Percentiles rank a stretch among this genome's conserved stretches.
These are phyloP conservation scores for Lenwebbia sp. DNA, from an alignment of 345 rosid species.

Conservation along the genomic window DNA sequence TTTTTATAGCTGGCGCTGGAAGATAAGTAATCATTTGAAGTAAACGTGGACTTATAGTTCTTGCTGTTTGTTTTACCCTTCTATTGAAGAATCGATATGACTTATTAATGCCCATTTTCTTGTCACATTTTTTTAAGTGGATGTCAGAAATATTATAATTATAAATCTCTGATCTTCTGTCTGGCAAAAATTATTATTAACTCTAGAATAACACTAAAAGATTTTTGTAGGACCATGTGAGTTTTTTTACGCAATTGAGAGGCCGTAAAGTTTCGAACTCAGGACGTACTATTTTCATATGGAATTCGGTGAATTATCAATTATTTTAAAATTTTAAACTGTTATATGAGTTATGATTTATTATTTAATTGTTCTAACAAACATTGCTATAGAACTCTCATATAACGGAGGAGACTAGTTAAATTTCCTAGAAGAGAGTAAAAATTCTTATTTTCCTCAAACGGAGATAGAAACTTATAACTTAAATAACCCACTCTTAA, in stretches of 20 bases:
- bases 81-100: background rate
- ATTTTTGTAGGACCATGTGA: background rate
- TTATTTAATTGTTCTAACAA: background rate
- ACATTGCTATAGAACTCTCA: background rate
- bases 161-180: background rate
- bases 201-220: background rate
- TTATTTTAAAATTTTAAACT: background rate
- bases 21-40: too few relatives aligned
- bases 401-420: background rate
- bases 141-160: background rate
- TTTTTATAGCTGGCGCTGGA: background rate
- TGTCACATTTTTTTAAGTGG: background rate
- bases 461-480: background rate
- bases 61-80: too few relatives aligned
- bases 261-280: background rate
- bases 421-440: background rate
- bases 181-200: background rate
- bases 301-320: fast-evolving
- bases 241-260: background rate
- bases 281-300: background rate
- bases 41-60: too few relatives aligned
- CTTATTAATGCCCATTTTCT: background rate
- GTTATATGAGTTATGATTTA: background rate
- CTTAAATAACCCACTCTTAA: background rate
- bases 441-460: background rate